Evolutionary conservation across 306 rosid species (phyloP), one percentile per base, ranked within the genome.

Genomic region (Potentilla sterilis): DNA sequence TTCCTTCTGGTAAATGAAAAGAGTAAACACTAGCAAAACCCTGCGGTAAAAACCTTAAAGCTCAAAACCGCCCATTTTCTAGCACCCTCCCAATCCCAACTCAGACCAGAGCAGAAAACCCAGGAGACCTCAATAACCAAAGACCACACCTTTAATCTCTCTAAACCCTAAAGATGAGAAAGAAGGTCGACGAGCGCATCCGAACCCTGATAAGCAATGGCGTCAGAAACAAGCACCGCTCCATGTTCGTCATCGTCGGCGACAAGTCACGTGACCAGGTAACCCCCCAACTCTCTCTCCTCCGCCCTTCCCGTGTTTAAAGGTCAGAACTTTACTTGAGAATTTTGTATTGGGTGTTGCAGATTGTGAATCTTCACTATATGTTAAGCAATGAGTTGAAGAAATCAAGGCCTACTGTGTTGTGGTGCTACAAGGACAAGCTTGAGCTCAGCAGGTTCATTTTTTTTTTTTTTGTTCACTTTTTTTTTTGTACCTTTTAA

Each of bases 261-360:
- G 97, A 95, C 86, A 95, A 90, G 87, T 95, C 90, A n/a, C 97
- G 89, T 40, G 97, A 92, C 75, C 97, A 92, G 97, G 99, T 69
- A 52, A 0, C 9, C 2, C 24, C 32, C 38, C 61, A 24, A 32
- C 46, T 63, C 38, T 14, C 48, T 76, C n/a, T 28, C 22, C 21
- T 4, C 11, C 14, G 34, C 1, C 7, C 1, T 54, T 28, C 18
- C 11, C 14, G 4, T 15, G 35, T 11, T 11, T 24, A 59, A 55
- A 38, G 49, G 22, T 70, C 24, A 37, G 0, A 32, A 24, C 28
- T 44, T 14, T 15, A 3, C 16, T 11, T 6, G 54, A 37, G 16
- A 13, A 13, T 54, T 19, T 68, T 38, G n/a, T 22, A 38, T 47
- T 70, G 38, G 16, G 12, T 28, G 59, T 28, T 64, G 71, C 89